These are phyloP conservation scores for Lenzites betulinus DNA, from an alignment of 768 basidiomycete species.

Conservation along the genomic window DNA sequence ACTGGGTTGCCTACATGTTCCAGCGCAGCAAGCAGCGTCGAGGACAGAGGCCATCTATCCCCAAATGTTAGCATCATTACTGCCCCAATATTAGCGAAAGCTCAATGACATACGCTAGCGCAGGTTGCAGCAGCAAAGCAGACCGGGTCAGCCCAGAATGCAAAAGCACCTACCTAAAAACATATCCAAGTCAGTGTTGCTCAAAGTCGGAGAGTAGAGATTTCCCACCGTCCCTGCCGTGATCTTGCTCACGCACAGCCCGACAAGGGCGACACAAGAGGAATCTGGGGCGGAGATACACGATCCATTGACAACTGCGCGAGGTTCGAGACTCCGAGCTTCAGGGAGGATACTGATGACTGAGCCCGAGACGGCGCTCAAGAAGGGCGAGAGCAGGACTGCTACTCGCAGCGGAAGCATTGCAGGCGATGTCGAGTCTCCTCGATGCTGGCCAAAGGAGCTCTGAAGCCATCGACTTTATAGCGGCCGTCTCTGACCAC, in stretches of 20 bases:
- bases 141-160: neutral
- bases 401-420: neutral
- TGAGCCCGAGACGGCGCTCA: neutral
- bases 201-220: neutral
- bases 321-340: neutral
- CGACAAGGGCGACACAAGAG: neutral
- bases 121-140: conserved; percentile 7
- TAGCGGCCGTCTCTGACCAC: neutral
- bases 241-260: neutral
- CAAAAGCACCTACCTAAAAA: neutral
- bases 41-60: conserved; percentile 2
- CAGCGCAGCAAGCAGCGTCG: conserved; percentile 7
- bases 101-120: neutral
- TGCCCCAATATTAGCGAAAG: too few species aligned
- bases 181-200: neutral
- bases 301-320: neutral
- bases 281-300: neutral
- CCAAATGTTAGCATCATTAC: neutral
- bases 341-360: neutral
- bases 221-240: neutral
- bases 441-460: neutral
- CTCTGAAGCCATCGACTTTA: neutral
- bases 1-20: conserved; percentile 1
- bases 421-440: neutral
- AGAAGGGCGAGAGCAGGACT: neutral